Evolutionary conservation across 257 asterid species (phyloP).

Genomic region (Mitragyna speciosa): DNA sequence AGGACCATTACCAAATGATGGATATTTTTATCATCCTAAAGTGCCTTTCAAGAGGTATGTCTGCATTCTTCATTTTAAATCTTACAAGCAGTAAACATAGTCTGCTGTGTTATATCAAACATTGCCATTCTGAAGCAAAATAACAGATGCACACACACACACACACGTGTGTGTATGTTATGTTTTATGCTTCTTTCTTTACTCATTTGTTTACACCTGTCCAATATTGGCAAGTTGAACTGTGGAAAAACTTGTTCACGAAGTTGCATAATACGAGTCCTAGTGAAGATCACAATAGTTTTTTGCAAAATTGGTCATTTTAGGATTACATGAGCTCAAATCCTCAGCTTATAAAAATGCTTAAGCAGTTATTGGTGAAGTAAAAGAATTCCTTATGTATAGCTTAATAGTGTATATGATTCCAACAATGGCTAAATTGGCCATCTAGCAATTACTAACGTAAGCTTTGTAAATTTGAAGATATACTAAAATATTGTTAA

Average conservation of each 20-base stretch:
- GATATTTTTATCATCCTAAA: slow-evolving; percentile 64
- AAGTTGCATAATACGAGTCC: slow-evolving; percentile 65
- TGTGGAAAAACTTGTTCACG: slow-evolving; percentile 68
- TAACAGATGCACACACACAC: not conserved
- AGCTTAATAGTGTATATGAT: slow-evolving; percentile 31
- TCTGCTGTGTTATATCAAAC: not conserved
- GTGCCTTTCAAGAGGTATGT: slow-evolving; percentile 64
- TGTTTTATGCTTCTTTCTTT: not conserved
- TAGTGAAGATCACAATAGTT: slow-evolving; percentile 51
- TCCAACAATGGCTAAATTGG: not conserved
- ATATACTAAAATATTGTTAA: not conserved
- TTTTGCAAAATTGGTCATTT: slow-evolving; percentile 56
- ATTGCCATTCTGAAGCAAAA: not conserved
- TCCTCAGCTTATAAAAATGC: slow-evolving; percentile 59
- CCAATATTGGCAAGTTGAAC: slow-evolving; percentile 82
- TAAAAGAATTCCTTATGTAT: slow-evolving; percentile 75
- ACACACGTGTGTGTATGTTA: no score
- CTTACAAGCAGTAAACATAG: not conserved
- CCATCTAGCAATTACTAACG: not conserved
- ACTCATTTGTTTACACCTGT: slow-evolving; percentile 11
- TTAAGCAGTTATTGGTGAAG: slow-evolving; percentile 66
- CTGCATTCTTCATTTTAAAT: not conserved
- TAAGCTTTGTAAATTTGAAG: not conserved
- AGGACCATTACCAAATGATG: slow-evolving; percentile 47
- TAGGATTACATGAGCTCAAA: slow-evolving; percentile 77